Evolutionary conservation across 2,329 filamentous ascomycete species (phyloP), one percentile per base, ranked within the genome.

Genomic region (Stachybotrys echinatus): DNA sequence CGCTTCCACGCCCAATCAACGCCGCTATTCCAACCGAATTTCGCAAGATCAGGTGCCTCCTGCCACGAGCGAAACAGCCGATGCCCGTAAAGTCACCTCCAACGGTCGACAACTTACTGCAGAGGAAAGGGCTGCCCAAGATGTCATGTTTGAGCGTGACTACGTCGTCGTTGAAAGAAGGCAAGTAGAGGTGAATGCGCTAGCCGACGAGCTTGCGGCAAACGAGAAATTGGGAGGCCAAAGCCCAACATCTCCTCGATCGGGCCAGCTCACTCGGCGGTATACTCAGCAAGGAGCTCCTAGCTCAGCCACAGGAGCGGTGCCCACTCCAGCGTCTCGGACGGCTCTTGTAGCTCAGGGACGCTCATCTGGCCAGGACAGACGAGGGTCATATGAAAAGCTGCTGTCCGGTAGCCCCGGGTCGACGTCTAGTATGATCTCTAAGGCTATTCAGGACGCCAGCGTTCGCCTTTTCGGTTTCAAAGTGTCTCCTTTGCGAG

Each of bases 91-190:
- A 44, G 61, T 57, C 34, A 57, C 56, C 10, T 52, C 54, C 22
- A 61, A 55, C 42, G 62, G 61, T 38, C 58, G 60, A 12, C 55
- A 56, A 38, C 66, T 68, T n/a, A 75, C 79, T 50, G 85, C 87
- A 55, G 83, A 84, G 52, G 85, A 87, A 60, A 81, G 75, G 63
- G 87, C 86, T 4, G 90, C 89, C 3, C 89, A 95, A 60, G 92
- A 97, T 55, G 84, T 95, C 45, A 88, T 88, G 1, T 88, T 95
- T 59, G 92, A 96, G 64, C 84, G 92, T 56, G 94, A 97, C 57
- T 99, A 97, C 61, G 92, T 99, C 19, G 78, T 97, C 22, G 89
- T 99, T 12, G 94, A 99, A 72, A 96, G 96, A 73, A 85, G 87
- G 56, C 88, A 91, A 19, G 92, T 99, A 12, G 92, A 97, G 67